Percentiles rank a stretch among this genome's conserved stretches.
phyloP scores from a whole-genome alignment of 345 rosid species.

The Abelmoschus esculentus region DNA sequence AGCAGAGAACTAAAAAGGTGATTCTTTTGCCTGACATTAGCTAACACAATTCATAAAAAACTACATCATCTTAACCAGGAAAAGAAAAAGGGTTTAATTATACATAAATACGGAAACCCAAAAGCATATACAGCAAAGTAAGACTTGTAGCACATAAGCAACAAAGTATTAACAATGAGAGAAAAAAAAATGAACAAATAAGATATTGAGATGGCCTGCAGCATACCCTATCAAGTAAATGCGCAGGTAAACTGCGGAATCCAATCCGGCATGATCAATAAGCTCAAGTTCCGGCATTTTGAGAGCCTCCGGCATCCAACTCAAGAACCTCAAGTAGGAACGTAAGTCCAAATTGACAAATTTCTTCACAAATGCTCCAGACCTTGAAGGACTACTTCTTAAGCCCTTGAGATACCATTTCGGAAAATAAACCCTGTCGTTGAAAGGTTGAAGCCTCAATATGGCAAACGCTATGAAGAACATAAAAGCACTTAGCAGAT shows the following conservation, averaged over 20 bases:
- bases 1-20: background rate
- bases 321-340: conserved; percentile 63
- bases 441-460: conserved; percentile 83
- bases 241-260: conserved; percentile 84
- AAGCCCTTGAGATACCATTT: conserved; percentile 92
- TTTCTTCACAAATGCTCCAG: conserved; percentile 46
- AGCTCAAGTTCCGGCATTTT: conserved; percentile 96
- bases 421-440: conserved; percentile 90
- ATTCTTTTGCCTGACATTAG: too few relatives aligned
- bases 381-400: conserved; percentile 57
- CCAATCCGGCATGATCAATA: conserved; percentile 95
- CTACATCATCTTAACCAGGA: too few relatives aligned
- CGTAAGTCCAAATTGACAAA: conserved; percentile 70
- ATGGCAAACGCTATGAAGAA: conserved; percentile 77
- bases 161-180: background rate
- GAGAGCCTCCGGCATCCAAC: conserved; percentile 92
- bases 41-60: too few relatives aligned
- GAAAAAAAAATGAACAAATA: background rate
- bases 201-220: background rate
- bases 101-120: too few relatives aligned
- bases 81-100: too few relatives aligned
- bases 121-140: background rate
- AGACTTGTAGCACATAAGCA: background rate
- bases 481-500: conserved; percentile 60
- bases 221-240: conserved; percentile 85